phyloP scores from a whole-genome alignment of 2,329 filamentous ascomycete species.

The Phaeosphaeriaceae sp. region DNA sequence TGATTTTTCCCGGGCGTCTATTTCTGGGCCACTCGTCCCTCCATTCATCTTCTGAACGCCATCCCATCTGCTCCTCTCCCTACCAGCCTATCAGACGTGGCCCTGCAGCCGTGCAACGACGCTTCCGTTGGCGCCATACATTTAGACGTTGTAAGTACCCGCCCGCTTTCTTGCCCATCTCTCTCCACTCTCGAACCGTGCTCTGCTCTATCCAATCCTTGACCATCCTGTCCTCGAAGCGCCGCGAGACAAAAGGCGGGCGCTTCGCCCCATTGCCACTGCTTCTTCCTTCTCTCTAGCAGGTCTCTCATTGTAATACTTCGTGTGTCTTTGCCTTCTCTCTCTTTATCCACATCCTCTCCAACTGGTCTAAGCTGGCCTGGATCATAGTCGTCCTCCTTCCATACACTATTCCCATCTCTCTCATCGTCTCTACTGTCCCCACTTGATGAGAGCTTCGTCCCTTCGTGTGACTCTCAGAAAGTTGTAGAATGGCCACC shows the following conservation, averaged over 20 bases:
- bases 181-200: conserved; percentile 41
- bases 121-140: conserved; percentile 44
- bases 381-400: conserved; percentile 44
- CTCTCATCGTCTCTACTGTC: conserved; percentile 13
- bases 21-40: conserved; percentile 44
- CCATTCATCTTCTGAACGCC: conserved; percentile 34
- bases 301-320: conserved; percentile 52
- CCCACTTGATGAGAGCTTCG: conserved; percentile 43
- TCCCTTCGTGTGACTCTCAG: conserved; percentile 35
- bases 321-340: conserved; percentile 40
- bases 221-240: conserved; percentile 40
- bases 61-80: conserved; percentile 40
- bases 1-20: conserved; percentile 50
- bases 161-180: conserved; percentile 42
- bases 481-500: conserved; percentile 54
- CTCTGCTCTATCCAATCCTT: conserved; percentile 39
- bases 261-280: conserved; percentile 43
- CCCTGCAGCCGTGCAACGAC: conserved; percentile 40
- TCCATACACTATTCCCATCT: conserved; percentile 32
- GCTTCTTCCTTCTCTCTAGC: conserved; percentile 46
- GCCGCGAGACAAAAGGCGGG: conserved; percentile 50
- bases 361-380: conserved; percentile 49
- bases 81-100: conserved; percentile 41
- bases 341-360: conserved; percentile 31
- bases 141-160: conserved; percentile 50